Evolutionary conservation across 495 filamentous ascomycete species (phyloP).

Genomic region (Neurospora sp.): DNA sequence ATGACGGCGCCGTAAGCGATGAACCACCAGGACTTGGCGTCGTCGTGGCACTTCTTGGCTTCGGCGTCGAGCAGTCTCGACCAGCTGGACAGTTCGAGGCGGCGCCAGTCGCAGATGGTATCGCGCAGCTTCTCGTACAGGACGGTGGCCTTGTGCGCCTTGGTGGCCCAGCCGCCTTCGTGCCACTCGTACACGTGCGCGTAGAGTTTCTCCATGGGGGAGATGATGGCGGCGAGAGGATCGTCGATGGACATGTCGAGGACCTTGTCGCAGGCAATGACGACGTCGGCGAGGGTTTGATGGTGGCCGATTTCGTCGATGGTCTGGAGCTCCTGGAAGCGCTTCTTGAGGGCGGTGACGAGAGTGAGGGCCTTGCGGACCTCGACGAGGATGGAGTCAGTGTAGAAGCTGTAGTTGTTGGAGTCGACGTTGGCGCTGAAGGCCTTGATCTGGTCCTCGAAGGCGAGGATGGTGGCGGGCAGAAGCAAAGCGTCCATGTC

Average conservation of each 20-base stretch:
- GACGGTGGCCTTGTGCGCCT: constrained; percentile 55
- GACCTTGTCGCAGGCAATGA: constrained; percentile 61
- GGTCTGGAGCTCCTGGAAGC: constrained; percentile 58
- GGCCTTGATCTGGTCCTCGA: constrained; percentile 47
- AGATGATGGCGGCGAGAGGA: constrained; percentile 74
- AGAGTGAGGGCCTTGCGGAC: constrained; percentile 58
- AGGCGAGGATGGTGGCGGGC: constrained; percentile 52
- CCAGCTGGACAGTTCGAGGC: constrained; percentile 87
- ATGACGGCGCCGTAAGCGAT: constrained; percentile 84
- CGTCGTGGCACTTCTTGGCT: constrained; percentile 56
- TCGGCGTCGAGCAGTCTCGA: constrained; percentile 81
- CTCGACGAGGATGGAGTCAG: constrained; percentile 63
- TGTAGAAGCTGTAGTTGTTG: constrained; percentile 77
- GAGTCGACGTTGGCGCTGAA: constrained; percentile 31
- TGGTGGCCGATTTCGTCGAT: constrained; percentile 49
- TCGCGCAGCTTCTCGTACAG: constrained; percentile 67
- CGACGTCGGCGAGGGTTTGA: constrained; percentile 60
- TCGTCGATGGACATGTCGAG: constrained; percentile 69
- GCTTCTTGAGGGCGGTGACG: constrained; percentile 52
- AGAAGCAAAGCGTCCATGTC: constrained; percentile 43
- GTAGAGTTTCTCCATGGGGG: constrained; percentile 76
- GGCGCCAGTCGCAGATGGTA: constrained; percentile 74
- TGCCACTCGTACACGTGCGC: constrained; percentile 85
- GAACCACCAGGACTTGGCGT: constrained; percentile 92
- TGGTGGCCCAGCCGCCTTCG: constrained; percentile 64